Evolutionary conservation across 2,329 filamentous ascomycete species (phyloP).

Genomic region (Pseudogymnoascus sp.): DNA sequence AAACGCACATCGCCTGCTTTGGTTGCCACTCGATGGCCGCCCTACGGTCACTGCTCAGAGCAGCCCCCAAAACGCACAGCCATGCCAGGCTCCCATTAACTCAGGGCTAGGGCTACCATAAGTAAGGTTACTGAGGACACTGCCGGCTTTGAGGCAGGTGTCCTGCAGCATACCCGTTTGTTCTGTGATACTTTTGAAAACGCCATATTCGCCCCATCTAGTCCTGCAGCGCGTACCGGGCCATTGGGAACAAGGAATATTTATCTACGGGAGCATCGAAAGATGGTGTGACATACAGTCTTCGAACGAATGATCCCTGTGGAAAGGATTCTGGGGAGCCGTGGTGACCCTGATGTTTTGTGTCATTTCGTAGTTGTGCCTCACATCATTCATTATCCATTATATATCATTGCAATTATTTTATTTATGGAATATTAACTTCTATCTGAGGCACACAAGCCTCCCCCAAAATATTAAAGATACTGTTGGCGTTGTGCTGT

Average conservation of each 20-base stretch:
- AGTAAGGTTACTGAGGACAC: neutral
- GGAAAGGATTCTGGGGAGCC: neutral
- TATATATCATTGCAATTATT: neutral
- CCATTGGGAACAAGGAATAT: neutral
- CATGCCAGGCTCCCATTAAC: neutral
- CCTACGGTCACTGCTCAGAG: neutral
- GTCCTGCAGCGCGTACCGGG: neutral
- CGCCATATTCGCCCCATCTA: neutral
- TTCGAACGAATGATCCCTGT: neutral
- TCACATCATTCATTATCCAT: neutral
- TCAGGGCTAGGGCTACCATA: neutral
- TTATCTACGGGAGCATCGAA: neutral
- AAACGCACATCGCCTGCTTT: neutral
- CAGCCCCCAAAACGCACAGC: neutral
- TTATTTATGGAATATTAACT: neutral
- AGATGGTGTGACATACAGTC: neutral
- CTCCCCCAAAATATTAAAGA: neutral
- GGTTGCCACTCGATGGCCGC: neutral
- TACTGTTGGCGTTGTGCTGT: neutral
- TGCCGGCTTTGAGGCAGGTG: neutral
- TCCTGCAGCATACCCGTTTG: neutral
- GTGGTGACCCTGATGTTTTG: neutral
- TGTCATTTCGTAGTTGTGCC: neutral
- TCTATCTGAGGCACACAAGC: neutral
- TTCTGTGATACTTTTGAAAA: neutral